Evolutionary conservation across 2,329 filamentous ascomycete genomes (phyloP), one percentile per base, ranked within the genome.

Genomic region (Xylariomycetidae sp.): DNA sequence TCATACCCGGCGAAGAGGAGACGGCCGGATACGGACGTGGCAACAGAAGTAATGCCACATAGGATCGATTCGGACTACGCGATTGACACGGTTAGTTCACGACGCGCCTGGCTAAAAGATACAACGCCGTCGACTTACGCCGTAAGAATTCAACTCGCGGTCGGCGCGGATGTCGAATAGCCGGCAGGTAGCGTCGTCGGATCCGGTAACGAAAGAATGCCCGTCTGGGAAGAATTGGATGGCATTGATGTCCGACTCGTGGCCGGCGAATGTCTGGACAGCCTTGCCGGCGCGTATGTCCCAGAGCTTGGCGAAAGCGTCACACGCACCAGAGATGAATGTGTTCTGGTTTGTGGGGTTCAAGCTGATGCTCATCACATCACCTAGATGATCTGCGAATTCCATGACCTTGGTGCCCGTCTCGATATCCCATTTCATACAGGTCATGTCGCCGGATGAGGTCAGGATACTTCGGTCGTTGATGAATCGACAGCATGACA

Each of bases 171-270:
- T 96, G 62, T 98, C 92, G 58, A 98, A 98, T 25, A 98, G 76
- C 49, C 92, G 82, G 74, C 92, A 98, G 25, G 90, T 95, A 34
- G 92, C 92, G 60, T 98, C 92, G 53, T 98, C 92, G 27, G 92
- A 97, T 38, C 92, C 92, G 34, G 92, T 97, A 48, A 94, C 92
- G 57, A 98, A 97, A 16, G 92, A 94, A 63, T 97, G 94, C 42
- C 92, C 92, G 57, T 97, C 94, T 34, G 92, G 92, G 80, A 97
- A 97, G 72, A 97, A 98, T 61, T 97, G 92, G 46, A 98, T 96
- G 52, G 92, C 92, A 63, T 98, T 98, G 72, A 98, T 98, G 58
- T 98, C 92, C 27, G 89, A 96, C 66, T 97, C 92, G 66, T 97
- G 92, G 17, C 92, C 92, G 33, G 92, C 89, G 63, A 98, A 98